Evolutionary conservation across 2,329 filamentous ascomycete species (phyloP).

Genomic region (Alternaria arbusti): DNA sequence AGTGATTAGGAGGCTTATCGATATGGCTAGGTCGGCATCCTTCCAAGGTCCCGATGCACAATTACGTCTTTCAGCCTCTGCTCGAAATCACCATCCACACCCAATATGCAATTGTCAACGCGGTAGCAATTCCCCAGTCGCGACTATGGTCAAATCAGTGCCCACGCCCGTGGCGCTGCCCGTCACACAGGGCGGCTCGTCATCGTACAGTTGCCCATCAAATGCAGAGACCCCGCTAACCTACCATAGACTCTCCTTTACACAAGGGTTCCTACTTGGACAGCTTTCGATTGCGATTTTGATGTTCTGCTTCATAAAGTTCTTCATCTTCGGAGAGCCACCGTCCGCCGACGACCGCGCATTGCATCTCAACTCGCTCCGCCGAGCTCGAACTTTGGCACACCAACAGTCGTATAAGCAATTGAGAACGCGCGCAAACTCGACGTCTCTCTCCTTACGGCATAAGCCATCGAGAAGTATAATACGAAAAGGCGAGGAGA

Average conservation of each 20-base stretch:
- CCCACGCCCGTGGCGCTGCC: slow-evolving; percentile 22
- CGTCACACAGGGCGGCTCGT: slow-evolving; percentile 21
- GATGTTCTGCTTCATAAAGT: slow-evolving; percentile 95
- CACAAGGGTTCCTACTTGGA: slow-evolving; percentile 89
- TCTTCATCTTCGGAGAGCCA: slow-evolving; percentile 98
- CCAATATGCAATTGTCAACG: slow-evolving; percentile 5
- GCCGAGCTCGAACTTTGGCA: slow-evolving; percentile 73
- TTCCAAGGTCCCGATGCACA: slow-evolving; percentile 6
- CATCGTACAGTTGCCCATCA: slow-evolving; percentile 17
- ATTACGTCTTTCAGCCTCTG: slow-evolving; percentile 6
- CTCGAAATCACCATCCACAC: neutral
- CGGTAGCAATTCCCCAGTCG: slow-evolving; percentile 11
- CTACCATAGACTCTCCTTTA: slow-evolving; percentile 77
- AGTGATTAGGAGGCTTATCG: slow-evolving; percentile 15
- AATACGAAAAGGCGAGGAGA: slow-evolving; percentile 54
- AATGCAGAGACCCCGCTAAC: slow-evolving; percentile 28
- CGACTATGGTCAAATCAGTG: slow-evolving; percentile 22
- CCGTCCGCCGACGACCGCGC: slow-evolving; percentile 83
- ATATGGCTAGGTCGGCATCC: slow-evolving; percentile 5
- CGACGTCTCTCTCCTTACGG: slow-evolving; percentile 36
- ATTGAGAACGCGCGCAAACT: slow-evolving; percentile 42
- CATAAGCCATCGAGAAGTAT: slow-evolving; percentile 48
- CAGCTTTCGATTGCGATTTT: slow-evolving; percentile 92
- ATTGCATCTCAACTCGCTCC: slow-evolving; percentile 74
- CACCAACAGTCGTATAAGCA: slow-evolving; percentile 57